Base-by-base conservation (phyloP, 2,329 filamentous ascomycete genomes). In the Tricladium varicosporioides region DNA sequence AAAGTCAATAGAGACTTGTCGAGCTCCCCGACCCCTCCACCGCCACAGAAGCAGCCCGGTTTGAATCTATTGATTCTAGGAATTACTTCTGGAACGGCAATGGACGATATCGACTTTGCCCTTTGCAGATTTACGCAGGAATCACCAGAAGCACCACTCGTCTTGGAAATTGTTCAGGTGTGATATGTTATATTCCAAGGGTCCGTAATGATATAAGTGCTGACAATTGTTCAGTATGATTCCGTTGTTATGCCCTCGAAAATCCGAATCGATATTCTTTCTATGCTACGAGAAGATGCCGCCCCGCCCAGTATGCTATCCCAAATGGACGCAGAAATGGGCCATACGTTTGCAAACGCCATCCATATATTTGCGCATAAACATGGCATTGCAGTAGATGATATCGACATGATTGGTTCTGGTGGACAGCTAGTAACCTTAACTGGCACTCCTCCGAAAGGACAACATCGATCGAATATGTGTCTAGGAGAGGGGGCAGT, bases 101-200 rank as follows among this genome's bases (percentile, higher is more conserved):
- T 70, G 67, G 63, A 69, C 51, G 69, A 70, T 43, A 69, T 70
- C 54, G 69, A 70, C 48, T 69, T 69, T 57, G 68, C 68, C 2
- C 57, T 70, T 5, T 70, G 68, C 54, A 67, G 67, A 18, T 70
- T 67, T 55, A 70, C 66, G 7, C 69, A 70, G 53, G 67, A 66
- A n/a, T 62, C 60, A 4, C 67, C 68, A n/a, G 68, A 70, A 43
- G 59, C 65, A 15, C 57, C 65, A 7, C 36, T 70, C 3, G 59
- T 59, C 50, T 54, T 70, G 22, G 68, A 70, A 51, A 60, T 70
- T 32, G 52, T 70, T 14, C 60, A 70, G 62, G 69, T 70, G 63
- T 31, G 36, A 57, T 13, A 8, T 14, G 32, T 13, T 19, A 15
- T 13, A 10, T 36, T 15, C 11, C 51, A 15, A 13, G 2, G 7